Base-by-base conservation (phyloP, 257 asterid species). In the Lycium barbarum region DNA sequence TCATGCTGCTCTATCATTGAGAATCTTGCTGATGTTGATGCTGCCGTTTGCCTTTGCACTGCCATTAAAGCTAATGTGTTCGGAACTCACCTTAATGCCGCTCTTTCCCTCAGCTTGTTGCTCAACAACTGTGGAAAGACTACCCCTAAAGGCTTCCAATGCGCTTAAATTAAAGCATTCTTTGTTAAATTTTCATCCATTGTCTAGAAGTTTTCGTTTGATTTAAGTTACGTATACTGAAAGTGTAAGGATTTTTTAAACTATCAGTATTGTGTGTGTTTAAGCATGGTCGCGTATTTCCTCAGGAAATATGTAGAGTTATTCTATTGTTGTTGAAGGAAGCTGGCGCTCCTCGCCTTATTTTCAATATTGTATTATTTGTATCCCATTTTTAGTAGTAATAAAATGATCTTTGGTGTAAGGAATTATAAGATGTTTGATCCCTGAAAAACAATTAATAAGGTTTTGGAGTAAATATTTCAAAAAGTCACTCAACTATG, bases 1-100 rank as follows among this genome's bases (percentile, higher is more conserved):
- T 68, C 84, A 65, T 85, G 88, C 49, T 85, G 88, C 26, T 62
- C 73, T 36, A 68, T 88, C 35, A 53, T 88, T 9, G 58, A 51
- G 33, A 82, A 80, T 62, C 78, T 88, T 3, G 85, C 35, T 11
- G 88, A 88, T 38, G 83, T 85, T 45, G 88, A 85, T 8, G 88
- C 88, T 12, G 90, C 88, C 1, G 80, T 61, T 72, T 87, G 88
- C 68, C 90, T 88, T 79, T 88, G 90, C 88, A 85, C 90, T 33
- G 88, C 85, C 66, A 54, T 85, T 3, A 85, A 81, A 26, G 90
- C 88, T 10, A 78, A 88, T 17, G 35, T 83, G 2, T 62, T 70
- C 83, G 88, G 90, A 15, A 70, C 86, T 55, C 54, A 83, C 51
- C 65, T 85, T 11, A 59, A 82, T 12, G 10, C 79, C 18, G 45